Base-by-base conservation (phyloP, 2,329 filamentous ascomycete species). In the Coniosporium uncinatum region DNA sequence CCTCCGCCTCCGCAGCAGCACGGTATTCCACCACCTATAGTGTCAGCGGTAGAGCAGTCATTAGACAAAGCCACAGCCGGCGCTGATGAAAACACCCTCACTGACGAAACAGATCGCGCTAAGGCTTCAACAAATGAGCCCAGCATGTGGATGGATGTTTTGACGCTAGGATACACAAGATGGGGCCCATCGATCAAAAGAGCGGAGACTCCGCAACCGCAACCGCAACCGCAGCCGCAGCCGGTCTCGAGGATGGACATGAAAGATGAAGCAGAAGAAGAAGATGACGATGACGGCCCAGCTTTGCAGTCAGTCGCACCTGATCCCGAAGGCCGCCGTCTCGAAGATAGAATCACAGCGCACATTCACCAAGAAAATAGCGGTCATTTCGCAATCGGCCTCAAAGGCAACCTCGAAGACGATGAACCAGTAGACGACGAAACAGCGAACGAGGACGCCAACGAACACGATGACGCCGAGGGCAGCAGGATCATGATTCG, bases 311-410 rank as follows among this genome's bases (percentile, higher is more conserved):
- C 56, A 27, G 34, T 64, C 22, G 60, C 62, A 11, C 62, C 62
- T 2, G 46, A 53, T 4, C 61, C 61, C 3, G 46, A 35, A 17
- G 33, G 16, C 11, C 14, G 33, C 14, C 33, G 16, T 11, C 16
- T 35, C 11, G 33, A 35, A 19, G 33, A 35, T 17, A n/a, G 16
- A 35, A 17, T 35, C 33, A 35, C 16, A 6, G 33, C 33, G 8
- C 33, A 35, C 11, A 17, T 35, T 22, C 55, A 45, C 13, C 55
- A 53, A 14, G 70, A 73, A 45, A 68, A 67, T 42, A 50, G 56
- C n/a, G 75, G 73, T 1, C 70, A 74, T 48, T 90, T 80, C 52
- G 64, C 89, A 18, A 76, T 90, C 42, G 85, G 85, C 0, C 70
- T 88, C 5, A 73, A 76, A 48, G 83, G 83, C 5, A 72, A 82